Evolutionary conservation across 768 basidiomycete genomes (phyloP), one percentile per base, ranked within the genome.

Genomic region (Xerocomus potaroensis): DNA sequence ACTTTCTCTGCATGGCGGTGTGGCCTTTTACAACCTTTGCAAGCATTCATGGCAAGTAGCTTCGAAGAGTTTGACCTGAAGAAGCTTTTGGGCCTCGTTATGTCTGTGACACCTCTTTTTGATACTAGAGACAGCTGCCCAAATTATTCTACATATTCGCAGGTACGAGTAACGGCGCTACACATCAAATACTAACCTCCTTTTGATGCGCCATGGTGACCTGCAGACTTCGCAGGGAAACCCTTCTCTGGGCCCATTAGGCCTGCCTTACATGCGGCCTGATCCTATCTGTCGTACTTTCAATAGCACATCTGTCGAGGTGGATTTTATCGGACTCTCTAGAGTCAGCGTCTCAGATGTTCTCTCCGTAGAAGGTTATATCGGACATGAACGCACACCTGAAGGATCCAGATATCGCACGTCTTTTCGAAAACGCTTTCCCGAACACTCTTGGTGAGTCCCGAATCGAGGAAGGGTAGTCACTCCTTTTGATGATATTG

Each of bases 391-490:
- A 77, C 34, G 61, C 69, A 15, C 73, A 82, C 36, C 68, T 90
- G 47, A 87, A 81, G 60, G 84, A 90, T 58, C 83, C 86, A 0
- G 87, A 90, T 56, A 53, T 90, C 42, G 87, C 87, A 11, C 76
- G 84, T 41, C 61, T 90, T 18, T 90, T 90, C 53, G 87, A 88
- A 63, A 90, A 89, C 51, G 83, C 87, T 1, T 87, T 88, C 58
- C 87, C 87, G 3, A 87, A 87, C 55, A 90, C 87, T 0, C 74
- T 90, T 36, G 87, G 85, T 85, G 53, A 48, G 71, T 59, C 24
- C 8, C 26, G 11, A 45, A 31, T 39, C 24, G 32, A 29, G 2
- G 32, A 19, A 7, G 27, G 19, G 22, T 34, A 10, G 18, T 18
- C 3, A 12, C 9, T 6, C 14, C 3, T 22, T 26, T 23, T 24